Base-by-base conservation (phyloP, 2,329 filamentous ascomycete species). In the Hypoxylon sp. region DNA sequence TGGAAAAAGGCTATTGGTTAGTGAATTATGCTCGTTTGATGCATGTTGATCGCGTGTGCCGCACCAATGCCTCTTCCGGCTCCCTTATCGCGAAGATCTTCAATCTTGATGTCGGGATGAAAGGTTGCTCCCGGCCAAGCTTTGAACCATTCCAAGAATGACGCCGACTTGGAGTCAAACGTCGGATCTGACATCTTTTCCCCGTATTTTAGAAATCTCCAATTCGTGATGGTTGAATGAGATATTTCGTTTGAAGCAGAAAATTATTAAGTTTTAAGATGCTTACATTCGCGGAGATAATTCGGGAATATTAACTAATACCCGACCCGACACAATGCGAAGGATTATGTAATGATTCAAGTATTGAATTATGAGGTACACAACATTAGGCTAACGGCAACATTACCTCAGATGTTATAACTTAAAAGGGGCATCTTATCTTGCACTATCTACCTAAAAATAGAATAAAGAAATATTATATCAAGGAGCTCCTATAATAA, bases 11-110 rank as follows among this genome's bases (percentile, higher is more conserved):
- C 5, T n/a, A 58, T 48, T 61, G 52, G 68, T 77, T 47, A 78
- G 75, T 59, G 58, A 63, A 42, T 48, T 47, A 48, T 55, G 47
- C 33, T 52, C 29, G 17, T 51, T 44, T 22, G 22, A 44, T n/a
- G 37, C 1, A 59, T 66, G 39, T 62, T 62, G 47, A 46, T 17
- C 13, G 63, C 39, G 22, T 48, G 51, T 50, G 11, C 37, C 75
- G 73, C 76, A 88, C 87, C 78, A 67, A 89, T 87, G 53, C 87
- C 87, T 57, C 87, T 82, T 1, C 87, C 87, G 2, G 86, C 85
- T 50, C 82, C 81, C 9, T 80, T 79, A n/a, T 72, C 75, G 24
- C 87, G 81, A 59, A 89, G 76, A 72, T 90, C 87, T 24, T 80
- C 80, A 51, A 89, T 85, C 67, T 83, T 77, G 52, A 89, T 85